phyloP scores from a whole-genome alignment of 257 asterid species.

The Scutellaria galericulata region DNA sequence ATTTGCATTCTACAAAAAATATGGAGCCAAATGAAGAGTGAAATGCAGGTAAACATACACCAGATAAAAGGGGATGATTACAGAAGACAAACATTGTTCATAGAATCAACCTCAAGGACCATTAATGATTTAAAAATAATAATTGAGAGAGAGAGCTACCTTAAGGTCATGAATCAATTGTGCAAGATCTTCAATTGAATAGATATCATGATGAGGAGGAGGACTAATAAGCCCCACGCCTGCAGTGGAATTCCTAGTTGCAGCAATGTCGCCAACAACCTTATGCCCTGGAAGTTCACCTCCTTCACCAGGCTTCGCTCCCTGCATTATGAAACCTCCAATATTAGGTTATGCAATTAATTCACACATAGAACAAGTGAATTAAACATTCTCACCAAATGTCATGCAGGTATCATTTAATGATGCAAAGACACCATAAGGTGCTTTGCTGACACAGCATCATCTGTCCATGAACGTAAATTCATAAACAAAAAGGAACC shows the following conservation, averaged over 20 bases:
- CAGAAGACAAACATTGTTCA: background rate
- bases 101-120: constrained; percentile 13
- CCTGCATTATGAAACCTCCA: constrained; percentile 58
- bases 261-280: constrained; percentile 97
- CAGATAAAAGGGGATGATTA: too few relatives aligned
- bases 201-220: constrained; percentile 99
- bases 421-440: constrained; percentile 67
- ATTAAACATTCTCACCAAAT: constrained; percentile 54
- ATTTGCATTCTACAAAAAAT: constrained; percentile 74
- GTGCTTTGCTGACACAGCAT: constrained; percentile 60
- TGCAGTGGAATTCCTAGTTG: constrained; percentile 96
- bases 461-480: constrained; percentile 67
- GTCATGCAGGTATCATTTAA: constrained; percentile 57
- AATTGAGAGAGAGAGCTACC: constrained; percentile 45
- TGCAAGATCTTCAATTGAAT: constrained; percentile 98
- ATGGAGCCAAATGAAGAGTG: constrained; percentile 5
- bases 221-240: constrained; percentile 99
- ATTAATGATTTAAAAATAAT: background rate
- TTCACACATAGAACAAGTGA: constrained; percentile 32
- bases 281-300: constrained; percentile 99
- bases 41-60: background rate
- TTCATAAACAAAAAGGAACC: constrained; percentile 57
- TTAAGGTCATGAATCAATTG: constrained; percentile 96
- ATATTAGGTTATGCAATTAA: constrained; percentile 33
- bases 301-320: constrained; percentile 99